Base-by-base conservation (phyloP, 768 basidiomycete species). In the Clathrus columnatus region DNA sequence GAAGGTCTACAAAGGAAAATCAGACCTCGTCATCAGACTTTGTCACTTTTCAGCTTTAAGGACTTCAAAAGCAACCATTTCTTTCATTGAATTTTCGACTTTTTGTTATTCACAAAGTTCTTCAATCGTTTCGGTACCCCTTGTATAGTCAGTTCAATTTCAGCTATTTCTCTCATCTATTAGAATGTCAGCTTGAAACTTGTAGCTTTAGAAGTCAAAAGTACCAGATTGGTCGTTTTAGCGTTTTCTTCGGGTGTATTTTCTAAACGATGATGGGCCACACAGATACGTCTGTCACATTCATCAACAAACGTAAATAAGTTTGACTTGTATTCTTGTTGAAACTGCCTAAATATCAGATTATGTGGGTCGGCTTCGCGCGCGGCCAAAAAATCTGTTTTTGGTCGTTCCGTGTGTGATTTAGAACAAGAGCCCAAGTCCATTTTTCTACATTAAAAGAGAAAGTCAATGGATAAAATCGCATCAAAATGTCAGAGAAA, bases 171-270 rank as follows among this genome's bases (percentile, higher is more conserved):
- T 60, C 92, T 79, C 96, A 99, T 99, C 89, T 91, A 62, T 42
- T 30, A 45, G 50, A n/a, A 27, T 51, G 46, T 20, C 23, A 23
- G 42, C 27, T 24, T 44, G 17, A 41, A 41, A 36, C 24, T n/a
- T n/a, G 41, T 10, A 32, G 52, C 18, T 44, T 54, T 21, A 43
- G 27, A 57, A 43, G 43, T 5, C 48, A 54, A 7, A 48, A 20
- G 20, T 42, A 88, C 89, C 75, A 99, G 70, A 69, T 95, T 93
- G 4, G 96, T 97, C 28, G 95, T 98, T 73, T 97, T 96, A 50
- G 93, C 92, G 68, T 99, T 99, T 76, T 99, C 96, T 73, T 98
- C 96, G 29, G 96, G 96, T 5, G 96, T 99, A 78, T 99, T 99
- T 76, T 99, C 96, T 66, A 99, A 72, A 66, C 96, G 80, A 62